Evolutionary conservation across 2,329 filamentous ascomycete genomes (phyloP), one percentile per base, ranked within the genome.

Genomic region (Aspergillus aculeatinus): DNA sequence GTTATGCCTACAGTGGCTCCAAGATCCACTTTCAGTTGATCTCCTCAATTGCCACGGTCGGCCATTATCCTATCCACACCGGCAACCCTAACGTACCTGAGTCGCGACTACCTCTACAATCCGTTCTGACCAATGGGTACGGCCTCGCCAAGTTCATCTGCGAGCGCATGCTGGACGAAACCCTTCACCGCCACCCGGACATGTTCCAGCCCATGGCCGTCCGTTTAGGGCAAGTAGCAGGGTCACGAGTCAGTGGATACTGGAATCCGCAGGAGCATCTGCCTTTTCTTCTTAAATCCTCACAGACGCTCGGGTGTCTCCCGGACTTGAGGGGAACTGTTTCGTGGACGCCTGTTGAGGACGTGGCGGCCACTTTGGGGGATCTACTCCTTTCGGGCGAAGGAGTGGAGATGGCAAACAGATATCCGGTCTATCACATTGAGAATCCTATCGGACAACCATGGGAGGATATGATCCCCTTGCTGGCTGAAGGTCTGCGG

Each of bases 231-330:
- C 84, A 86, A 67, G 80, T 86, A 33, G 76, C 83, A 0, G 84
- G 84, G 0, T 81, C 78, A 0, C 77, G 64, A 6, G 72, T 59
- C 0, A 83, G 71, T 59, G 83, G 83, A 0, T 81, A 80, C 65
- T 86, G 83, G 84, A 86, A 85, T 62, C 73, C 77, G 0, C 74
- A 76, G 42, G 82, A 85, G 65, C 80, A 85, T 61, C 67, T 84
- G 12, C 63, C 72, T 0, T 83, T 83, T 63, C 57, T 85, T 25
- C 65, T 83, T 58, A 83, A 84, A 66, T 81, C 78, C 0, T 77
- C 79, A 0, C 81, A 84, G 64, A 78, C 77, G 1, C 62, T 84
- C 0, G 66, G 70, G 1, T 73, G 66, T 0, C 63, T 80, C 14
- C 82, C 82, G 0, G 72, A 78, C 39, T 60, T 82, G 1, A 57